Evolutionary conservation across 805 yeast species (phyloP).

Genomic region (Wickerhamomyces canadensis): DNA sequence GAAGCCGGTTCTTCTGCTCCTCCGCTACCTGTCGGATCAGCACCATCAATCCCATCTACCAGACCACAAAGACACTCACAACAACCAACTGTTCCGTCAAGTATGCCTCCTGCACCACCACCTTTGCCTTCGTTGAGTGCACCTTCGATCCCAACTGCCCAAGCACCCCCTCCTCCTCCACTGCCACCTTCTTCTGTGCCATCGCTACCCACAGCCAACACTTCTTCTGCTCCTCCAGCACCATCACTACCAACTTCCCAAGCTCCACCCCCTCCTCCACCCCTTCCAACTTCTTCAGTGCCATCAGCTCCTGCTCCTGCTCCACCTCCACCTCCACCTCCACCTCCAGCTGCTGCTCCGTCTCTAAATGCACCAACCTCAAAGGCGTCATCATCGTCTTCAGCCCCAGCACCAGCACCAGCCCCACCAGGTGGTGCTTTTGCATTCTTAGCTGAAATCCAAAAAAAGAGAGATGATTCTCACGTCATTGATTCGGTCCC

Average conservation of each 20-base stretch:
- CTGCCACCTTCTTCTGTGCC: slow-evolving; percentile 18
- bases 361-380: slow-evolving; percentile 12
- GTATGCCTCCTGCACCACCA: slow-evolving; percentile 11
- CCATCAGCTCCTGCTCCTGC: slow-evolving; percentile 18
- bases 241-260: slow-evolving; percentile 20
- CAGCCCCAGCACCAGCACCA: neutral
- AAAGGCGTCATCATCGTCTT: too few species aligned
- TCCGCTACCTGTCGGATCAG: slow-evolving; percentile 21
- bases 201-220: slow-evolving; percentile 8
- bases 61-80: slow-evolving; percentile 15
- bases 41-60: slow-evolving; percentile 26
- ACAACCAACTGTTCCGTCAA: slow-evolving; percentile 17
- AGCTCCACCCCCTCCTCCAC: slow-evolving; percentile 14
- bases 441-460: slow-evolving; percentile 56
- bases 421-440: slow-evolving; percentile 35
- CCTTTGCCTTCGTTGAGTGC: slow-evolving; percentile 23
- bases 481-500: slow-evolving; percentile 40
- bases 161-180: slow-evolving; percentile 32
- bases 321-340: slow-evolving; percentile 17
- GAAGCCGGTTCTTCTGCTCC: too few species aligned
- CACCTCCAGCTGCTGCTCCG: slow-evolving; percentile 15
- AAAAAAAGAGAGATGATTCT: slow-evolving; percentile 46
- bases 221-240: slow-evolving; percentile 16
- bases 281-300: slow-evolving; percentile 16
- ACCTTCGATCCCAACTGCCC: slow-evolving; percentile 22